Evolutionary conservation across 768 basidiomycete genomes (phyloP).

Genomic region (Boletus reticulatus): DNA sequence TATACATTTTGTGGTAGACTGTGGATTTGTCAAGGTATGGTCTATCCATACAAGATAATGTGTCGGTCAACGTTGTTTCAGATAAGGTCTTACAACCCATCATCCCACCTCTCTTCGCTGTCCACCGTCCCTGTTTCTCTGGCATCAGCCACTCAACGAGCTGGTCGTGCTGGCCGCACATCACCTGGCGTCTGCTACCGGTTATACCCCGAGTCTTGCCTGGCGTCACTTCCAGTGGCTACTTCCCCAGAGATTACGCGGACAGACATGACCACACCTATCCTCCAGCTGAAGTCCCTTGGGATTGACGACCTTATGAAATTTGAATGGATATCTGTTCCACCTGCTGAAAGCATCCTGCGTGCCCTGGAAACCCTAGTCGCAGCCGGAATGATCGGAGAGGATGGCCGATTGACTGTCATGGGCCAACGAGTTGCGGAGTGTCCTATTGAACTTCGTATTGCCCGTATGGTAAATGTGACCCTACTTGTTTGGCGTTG

Average conservation of each 20-base stretch:
- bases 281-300: slow-evolving; percentile 91
- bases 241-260: slow-evolving; percentile 91
- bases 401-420: slow-evolving; percentile 71
- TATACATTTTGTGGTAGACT: slow-evolving; percentile 90
- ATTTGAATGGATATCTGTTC: slow-evolving; percentile 92
- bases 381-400: slow-evolving; percentile 79
- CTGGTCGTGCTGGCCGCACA: slow-evolving; percentile 93
- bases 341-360: slow-evolving; percentile 82
- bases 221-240: slow-evolving; percentile 58
- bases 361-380: slow-evolving; percentile 83
- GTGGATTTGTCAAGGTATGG: slow-evolving; percentile 90
- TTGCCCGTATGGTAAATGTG: slow-evolving; percentile 84
- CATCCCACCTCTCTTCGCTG: slow-evolving; percentile 80
- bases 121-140: slow-evolving; percentile 79
- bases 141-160: slow-evolving; percentile 90
- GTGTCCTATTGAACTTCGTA: slow-evolving; percentile 87
- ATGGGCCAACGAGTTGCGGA: slow-evolving; percentile 89
- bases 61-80: slow-evolving; percentile 27
- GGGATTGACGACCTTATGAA: slow-evolving; percentile 95
- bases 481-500: neutral
- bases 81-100: slow-evolving; percentile 91
- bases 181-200: slow-evolving; percentile 91
- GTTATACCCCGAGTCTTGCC: slow-evolving; percentile 69
- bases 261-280: slow-evolving; percentile 86
- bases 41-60: neutral